A percentile compares a stretch with the other conserved stretches of the same genome.
phyloP scores from a whole-genome alignment of 768 basidiomycete species.

The Termitomyces heimii region DNA sequence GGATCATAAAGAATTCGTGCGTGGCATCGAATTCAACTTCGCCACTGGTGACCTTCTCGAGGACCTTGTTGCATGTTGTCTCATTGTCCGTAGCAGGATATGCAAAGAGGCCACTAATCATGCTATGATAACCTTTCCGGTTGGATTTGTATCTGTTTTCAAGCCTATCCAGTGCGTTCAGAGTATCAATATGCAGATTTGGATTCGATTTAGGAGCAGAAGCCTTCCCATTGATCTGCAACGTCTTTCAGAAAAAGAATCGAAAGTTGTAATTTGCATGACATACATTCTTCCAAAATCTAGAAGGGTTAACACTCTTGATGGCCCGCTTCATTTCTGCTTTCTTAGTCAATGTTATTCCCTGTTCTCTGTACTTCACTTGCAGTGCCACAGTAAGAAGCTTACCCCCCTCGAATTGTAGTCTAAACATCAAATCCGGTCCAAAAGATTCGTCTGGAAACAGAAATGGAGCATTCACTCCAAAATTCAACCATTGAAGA shows the following conservation, averaged over 20 bases:
- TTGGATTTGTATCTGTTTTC: neutral
- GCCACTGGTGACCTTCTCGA: neutral
- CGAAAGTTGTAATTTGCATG: neutral
- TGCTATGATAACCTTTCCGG: neutral
- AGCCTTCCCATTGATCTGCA: neutral
- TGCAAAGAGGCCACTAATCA: neutral
- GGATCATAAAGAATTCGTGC: neutral
- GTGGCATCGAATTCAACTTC: neutral
- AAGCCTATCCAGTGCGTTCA: neutral
- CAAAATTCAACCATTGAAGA: neutral
- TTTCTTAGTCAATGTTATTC: neutral
- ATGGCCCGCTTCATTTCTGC: neutral
- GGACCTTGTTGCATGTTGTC: neutral
- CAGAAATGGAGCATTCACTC: neutral
- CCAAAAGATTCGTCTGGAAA: conserved; percentile 1
- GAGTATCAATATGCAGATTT: neutral
- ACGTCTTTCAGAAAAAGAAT: neutral
- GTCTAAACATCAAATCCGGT: conserved; percentile 1
- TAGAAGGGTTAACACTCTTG: neutral
- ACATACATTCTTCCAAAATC: neutral
- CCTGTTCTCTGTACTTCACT: neutral
- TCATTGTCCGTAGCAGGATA: neutral
- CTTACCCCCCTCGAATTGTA: neutral
- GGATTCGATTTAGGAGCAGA: neutral
- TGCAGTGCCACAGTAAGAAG: conserved; percentile 2